A percentile compares a stretch with the other conserved stretches of the same genome.
phyloP scores from a whole-genome alignment of 257 asterid species.

The Solanum tacnaense region DNA sequence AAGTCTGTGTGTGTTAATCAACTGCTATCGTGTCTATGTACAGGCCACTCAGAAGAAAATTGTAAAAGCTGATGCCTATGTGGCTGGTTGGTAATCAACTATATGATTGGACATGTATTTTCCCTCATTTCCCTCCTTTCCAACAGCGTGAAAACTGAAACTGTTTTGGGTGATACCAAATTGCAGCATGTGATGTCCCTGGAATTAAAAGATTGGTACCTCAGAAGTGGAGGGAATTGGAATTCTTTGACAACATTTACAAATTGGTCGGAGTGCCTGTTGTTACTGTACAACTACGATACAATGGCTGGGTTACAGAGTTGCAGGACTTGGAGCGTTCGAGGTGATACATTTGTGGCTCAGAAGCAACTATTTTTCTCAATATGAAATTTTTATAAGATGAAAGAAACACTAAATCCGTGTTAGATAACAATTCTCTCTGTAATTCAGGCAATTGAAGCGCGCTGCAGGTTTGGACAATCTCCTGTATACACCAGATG shows the following conservation, averaged over 20 bases:
- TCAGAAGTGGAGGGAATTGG: constrained; percentile 69
- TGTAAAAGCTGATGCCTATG: constrained; percentile 90
- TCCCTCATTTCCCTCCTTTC: constrained; percentile 4
- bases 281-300: constrained; percentile 89
- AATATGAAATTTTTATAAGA: not conserved
- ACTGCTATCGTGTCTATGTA: constrained; percentile 1
- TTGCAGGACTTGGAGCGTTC: constrained; percentile 81
- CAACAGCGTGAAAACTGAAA: not conserved
- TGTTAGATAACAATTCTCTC: not conserved
- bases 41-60: constrained; percentile 93
- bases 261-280: constrained; percentile 95
- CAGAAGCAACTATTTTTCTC: not conserved
- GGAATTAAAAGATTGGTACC: constrained; percentile 93
- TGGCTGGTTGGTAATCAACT: constrained; percentile 62
- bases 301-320: constrained; percentile 99
- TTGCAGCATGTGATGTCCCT: constrained; percentile 96
- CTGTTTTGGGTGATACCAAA: not conserved
- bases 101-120: not conserved
- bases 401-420: not conserved
- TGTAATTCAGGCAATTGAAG: constrained; percentile 60
- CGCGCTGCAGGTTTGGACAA: constrained; percentile 81
- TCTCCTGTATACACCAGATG: constrained; percentile 94
- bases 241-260: constrained; percentile 83
- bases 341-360: constrained; percentile 32
- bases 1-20: not conserved